Evolutionary conservation across 495 filamentous ascomycete species (phyloP), one percentile per base, ranked within the genome.

Genomic region (Penicillium verhagenii): DNA sequence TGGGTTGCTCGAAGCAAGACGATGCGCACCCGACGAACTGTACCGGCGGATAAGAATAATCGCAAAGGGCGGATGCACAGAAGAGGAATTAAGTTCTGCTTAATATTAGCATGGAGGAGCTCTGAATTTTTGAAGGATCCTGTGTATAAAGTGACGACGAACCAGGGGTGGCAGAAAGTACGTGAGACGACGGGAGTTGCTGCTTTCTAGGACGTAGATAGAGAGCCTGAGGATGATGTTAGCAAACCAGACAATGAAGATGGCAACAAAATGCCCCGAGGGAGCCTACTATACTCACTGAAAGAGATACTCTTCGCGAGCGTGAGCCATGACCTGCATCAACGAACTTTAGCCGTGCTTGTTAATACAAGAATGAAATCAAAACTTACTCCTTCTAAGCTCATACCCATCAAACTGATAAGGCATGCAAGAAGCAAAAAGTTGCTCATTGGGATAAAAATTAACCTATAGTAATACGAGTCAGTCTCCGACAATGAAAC

Each of bases 401-500:
- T 91, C 77, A 95, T 92, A 60, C 89, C 93, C 58, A 97, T 83
- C 71, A 97, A 84, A 78, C 89, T 91, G 51, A 96, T 94, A 53
- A 96, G 76, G 14, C 89, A 93, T 35, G 92, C 94, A 59, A 95
- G 86, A n/a, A 97, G 78, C 13, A 96, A 79, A 51, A 96, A 91
- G 58, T 93, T 95, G 56, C 89, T 95, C 68, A 97, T 79, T 28
- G 81, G 88, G 26, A 96, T 82, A 64, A 96, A 96, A 59, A 91
- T 79, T 31, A 88, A 66, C 82, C 78, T 80, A 53, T 37, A 56
- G 21, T 28, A n/a, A n/a, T n/a, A n/a, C 26, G 61, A 50, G 56
- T 64, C 50, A 66, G 65, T 56, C 33, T 16, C 9, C 33, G 1
- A 14, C 0, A 16, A 24, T 2, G 5, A 37, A 44, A 31, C 53